Base-by-base conservation (phyloP, 2,329 filamentous ascomycete species). In the Exserohilum turcica region DNA sequence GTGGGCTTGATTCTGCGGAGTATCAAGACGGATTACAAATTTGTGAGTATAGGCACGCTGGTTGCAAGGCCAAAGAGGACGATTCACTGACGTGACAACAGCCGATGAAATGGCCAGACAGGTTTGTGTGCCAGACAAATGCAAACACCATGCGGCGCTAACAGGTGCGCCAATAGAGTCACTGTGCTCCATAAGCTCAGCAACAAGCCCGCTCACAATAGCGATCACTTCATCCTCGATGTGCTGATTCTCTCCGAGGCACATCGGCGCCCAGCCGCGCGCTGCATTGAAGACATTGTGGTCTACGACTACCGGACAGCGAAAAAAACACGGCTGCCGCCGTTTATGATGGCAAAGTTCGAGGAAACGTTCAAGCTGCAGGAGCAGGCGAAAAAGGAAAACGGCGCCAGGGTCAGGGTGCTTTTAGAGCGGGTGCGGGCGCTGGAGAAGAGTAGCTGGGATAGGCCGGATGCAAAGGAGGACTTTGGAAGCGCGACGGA, bases 11-110 rank as follows among this genome's bases (percentile, higher is more conserved):
- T 96, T 54, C 75, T 96, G 67, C 84, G 86, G 64, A 91, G 86
- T 63, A 91, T 96, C 61, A 88, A 83, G 64, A 87, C 89, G 0
- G 88, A 95, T 61, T 96, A 89, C 75, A 96, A 96, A 77, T 92
- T 95, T 77, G 91, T 94, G 71, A 60, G 87, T 80, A 27, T 16
- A 57, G 39, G 44, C 16, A 40, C 16, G 15, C 8, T 21, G 21
- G 13, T 16, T 37, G 31, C 18, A 28, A 29, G 2, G 15, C 16
- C 13, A 9, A 16, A 13, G 19, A 33, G 18, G n/a, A 10, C 19
- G 12, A 27, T 33, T 27, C 24, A 33, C 51, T 54, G 12, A 54
- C 18, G 6, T 36, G n/a, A 53, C 24, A 48, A 47, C 16, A 75
- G 72, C 91, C 92, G 13, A 88, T 96, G 84, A 87, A 82, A 29